Conservation (phyloP, 2,329 filamentous ascomycete genomes). For the Hypoxylon sp. region DNA sequence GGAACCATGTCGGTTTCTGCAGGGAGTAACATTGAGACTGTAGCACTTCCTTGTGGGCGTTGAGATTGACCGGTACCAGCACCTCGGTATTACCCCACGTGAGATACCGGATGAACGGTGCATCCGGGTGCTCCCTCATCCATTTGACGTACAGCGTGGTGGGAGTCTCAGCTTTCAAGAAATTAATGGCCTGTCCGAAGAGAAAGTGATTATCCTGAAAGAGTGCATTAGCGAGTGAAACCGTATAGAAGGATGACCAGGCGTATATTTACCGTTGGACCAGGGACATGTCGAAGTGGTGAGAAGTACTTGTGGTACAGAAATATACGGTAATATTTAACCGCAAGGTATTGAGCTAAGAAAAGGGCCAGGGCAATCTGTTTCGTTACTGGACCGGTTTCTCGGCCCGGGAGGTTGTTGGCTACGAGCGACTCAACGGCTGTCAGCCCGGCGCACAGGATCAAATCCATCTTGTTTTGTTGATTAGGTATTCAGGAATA, state of each 20-base stretch:
- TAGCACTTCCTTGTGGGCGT: conserved; percentile 28
- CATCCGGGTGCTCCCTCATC: conserved; percentile 37
- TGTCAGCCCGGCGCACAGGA: conserved; percentile 22
- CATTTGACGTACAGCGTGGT: conserved; percentile 29
- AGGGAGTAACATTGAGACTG: conserved; percentile 37
- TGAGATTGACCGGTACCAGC: conserved; percentile 29
- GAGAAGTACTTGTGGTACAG: conserved; percentile 33
- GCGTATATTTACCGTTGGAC: conserved; percentile 23
- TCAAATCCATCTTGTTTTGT: conserved; percentile 19
- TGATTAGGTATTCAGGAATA: background rate
- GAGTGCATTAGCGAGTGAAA: background rate
- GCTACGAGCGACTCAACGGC: conserved; percentile 14
- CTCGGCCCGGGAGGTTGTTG: conserved; percentile 7
- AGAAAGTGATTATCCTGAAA: conserved; percentile 30
- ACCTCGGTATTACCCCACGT: conserved; percentile 38
- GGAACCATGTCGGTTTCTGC: conserved; percentile 22
- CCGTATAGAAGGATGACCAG: background rate
- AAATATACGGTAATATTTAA: conserved; percentile 34
- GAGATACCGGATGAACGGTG: conserved; percentile 36
- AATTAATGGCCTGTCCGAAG: conserved; percentile 29
- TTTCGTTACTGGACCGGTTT: background rate
- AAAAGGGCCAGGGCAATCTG: conserved; percentile 22
- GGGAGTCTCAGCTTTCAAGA: conserved; percentile 28
- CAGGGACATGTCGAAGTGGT: conserved; percentile 21
- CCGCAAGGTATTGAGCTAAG: conserved; percentile 23